Conservation (phyloP, 192 early-diverging fungal genomes). For the Backusella mclennaniae region DNA sequence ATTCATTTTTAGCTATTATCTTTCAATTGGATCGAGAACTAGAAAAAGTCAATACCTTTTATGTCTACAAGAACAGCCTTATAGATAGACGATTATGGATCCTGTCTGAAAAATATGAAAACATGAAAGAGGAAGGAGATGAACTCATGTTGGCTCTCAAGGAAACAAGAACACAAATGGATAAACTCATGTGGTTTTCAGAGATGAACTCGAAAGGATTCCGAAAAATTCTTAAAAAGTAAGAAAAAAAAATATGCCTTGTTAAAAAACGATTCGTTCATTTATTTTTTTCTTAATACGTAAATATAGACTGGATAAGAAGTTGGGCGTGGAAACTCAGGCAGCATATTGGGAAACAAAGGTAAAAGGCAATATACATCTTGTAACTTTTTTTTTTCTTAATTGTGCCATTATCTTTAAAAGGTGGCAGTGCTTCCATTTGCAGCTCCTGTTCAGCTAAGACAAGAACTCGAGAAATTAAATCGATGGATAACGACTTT, state of each 20-base stretch:
- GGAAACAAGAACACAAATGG: constrained; percentile 44
- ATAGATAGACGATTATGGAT: constrained; percentile 69
- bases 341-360: constrained; percentile 49
- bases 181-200: constrained; percentile 50
- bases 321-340: constrained; percentile 35
- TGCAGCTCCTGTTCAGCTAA: constrained; percentile 30
- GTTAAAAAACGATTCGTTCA: constrained; percentile 1
- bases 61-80: constrained; percentile 74
- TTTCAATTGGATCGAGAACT: constrained; percentile 82
- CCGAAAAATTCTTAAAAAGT: constrained; percentile 62
- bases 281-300: neutral
- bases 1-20: constrained; percentile 65
- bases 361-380: constrained; percentile 16
- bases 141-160: constrained; percentile 44
- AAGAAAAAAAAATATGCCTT: constrained; percentile 21
- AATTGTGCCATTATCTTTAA: too few species aligned
- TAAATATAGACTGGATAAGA: constrained; percentile 48
- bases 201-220: constrained; percentile 52
- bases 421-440: constrained; percentile 42
- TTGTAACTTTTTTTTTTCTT: neutral
- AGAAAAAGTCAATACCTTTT: constrained; percentile 82
- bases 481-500: constrained; percentile 15
- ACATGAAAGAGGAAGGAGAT: constrained; percentile 11
- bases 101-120: constrained; percentile 49
- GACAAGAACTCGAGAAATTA: constrained; percentile 19